phyloP scores from a whole-genome alignment of 495 filamentous ascomycete genomes.

The Penicillium cinerascens region DNA sequence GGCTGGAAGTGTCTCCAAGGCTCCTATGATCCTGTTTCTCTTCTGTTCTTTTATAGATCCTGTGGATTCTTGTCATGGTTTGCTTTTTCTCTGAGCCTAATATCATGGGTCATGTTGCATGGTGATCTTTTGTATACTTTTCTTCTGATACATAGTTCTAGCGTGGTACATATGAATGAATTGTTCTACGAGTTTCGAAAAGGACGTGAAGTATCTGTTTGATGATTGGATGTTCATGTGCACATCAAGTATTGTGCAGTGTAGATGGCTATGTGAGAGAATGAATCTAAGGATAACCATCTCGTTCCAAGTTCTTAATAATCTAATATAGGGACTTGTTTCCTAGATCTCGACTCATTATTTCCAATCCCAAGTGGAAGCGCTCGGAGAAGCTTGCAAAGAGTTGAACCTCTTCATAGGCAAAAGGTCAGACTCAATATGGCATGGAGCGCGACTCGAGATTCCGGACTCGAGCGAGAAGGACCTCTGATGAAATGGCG shows the following conservation, averaged over 20 bases:
- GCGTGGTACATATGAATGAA: constrained; percentile 16
- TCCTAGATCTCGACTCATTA: not conserved
- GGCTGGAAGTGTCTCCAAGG: not conserved
- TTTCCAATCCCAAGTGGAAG: too few relatives aligned
- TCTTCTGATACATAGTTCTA: constrained; percentile 10
- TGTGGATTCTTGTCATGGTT: not conserved
- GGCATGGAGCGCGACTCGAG: not conserved
- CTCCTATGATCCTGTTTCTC: constrained; percentile 1
- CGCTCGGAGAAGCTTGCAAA: not conserved
- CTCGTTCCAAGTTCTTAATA: not conserved
- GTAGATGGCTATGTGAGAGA: not conserved
- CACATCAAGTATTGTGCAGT: too few relatives aligned
- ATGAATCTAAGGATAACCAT: not conserved
- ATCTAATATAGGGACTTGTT: not conserved
- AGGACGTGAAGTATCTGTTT: not conserved
- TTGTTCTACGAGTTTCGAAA: not conserved
- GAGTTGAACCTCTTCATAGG: not conserved
- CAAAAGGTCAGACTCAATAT: not conserved
- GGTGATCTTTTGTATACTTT: constrained; percentile 4
- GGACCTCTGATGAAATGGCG: not conserved
- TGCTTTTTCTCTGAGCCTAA: not conserved
- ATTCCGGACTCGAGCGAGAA: not conserved
- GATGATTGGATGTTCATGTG: not conserved
- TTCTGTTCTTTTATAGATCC: not conserved
- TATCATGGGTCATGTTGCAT: constrained; percentile 5